Evolutionary conservation across 768 basidiomycete genomes (phyloP).

Genomic region (Russula dissimulans): DNA sequence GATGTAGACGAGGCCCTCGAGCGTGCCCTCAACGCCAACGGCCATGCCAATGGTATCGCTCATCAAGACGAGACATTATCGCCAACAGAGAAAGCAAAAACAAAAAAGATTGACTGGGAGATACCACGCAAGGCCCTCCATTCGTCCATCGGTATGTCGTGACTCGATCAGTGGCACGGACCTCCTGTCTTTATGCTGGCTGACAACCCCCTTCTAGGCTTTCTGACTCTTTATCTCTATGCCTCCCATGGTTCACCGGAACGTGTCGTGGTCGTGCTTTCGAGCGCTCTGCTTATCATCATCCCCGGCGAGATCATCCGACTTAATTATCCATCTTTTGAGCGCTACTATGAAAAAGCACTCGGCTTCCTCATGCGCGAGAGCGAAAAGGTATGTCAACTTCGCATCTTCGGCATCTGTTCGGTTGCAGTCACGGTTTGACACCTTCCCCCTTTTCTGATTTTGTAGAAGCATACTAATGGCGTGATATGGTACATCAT

Average conservation of each 20-base stretch:
- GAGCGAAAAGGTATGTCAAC: conserved; percentile 55
- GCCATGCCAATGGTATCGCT: background rate
- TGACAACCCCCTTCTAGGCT: conserved; percentile 33
- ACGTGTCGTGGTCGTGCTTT: conserved; percentile 52
- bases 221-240: conserved; percentile 55
- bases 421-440: background rate
- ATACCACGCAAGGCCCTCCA: conserved; percentile 83
- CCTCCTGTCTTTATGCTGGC: conserved; percentile 6
- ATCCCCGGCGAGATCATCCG: conserved; percentile 70
- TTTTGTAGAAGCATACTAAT: conserved; percentile 53
- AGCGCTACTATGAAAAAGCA: conserved; percentile 54
- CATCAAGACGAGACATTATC: background rate
- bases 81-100: conserved; percentile 4
- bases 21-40: conserved; percentile 10
- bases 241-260: conserved; percentile 37
- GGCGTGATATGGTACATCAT: conserved; percentile 90
- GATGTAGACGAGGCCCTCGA: conserved; percentile 18
- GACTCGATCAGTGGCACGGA: background rate
- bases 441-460: background rate
- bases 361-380: conserved; percentile 88
- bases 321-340: conserved; percentile 55
- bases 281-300: conserved; percentile 57
- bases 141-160: conserved; percentile 71
- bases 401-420: background rate
- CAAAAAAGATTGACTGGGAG: conserved; percentile 62